Evolutionary conservation across 2,329 filamentous ascomycete genomes (phyloP).

Genomic region (Alternaria ventricosa): DNA sequence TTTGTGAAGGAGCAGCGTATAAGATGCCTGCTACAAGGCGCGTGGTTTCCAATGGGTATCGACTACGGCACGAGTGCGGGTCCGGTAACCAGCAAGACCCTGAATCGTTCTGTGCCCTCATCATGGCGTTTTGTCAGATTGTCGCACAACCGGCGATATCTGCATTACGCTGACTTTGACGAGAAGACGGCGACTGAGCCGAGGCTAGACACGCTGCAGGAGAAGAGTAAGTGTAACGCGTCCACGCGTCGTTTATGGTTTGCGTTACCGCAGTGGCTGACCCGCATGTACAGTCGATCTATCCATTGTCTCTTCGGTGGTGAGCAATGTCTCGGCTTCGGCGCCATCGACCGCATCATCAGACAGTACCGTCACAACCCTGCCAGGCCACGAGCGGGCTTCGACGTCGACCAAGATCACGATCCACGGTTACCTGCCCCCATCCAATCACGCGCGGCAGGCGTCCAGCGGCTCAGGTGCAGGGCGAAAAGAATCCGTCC

Average conservation of each 20-base stretch:
- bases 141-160: slow-evolving; percentile 86
- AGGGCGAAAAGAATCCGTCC: slow-evolving; percentile 68
- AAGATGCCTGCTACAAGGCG: slow-evolving; percentile 83
- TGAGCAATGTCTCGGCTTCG: slow-evolving; percentile 84
- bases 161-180: slow-evolving; percentile 89
- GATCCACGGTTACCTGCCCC: slow-evolving; percentile 73
- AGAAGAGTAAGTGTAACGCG: slow-evolving; percentile 66
- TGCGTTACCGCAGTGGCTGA: slow-evolving; percentile 38
- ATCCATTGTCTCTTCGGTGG: slow-evolving; percentile 85
- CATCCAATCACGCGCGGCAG: slow-evolving; percentile 38
- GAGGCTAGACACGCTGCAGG: slow-evolving; percentile 72
- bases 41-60: slow-evolving; percentile 76
- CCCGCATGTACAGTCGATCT: slow-evolving; percentile 69
- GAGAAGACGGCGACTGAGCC: slow-evolving; percentile 69
- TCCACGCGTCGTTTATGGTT: slow-evolving; percentile 11
- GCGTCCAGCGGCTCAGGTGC: slow-evolving; percentile 38
- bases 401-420: slow-evolving; percentile 80
- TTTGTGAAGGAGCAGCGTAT: slow-evolving; percentile 98
- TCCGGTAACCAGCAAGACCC: slow-evolving; percentile 51
- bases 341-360: slow-evolving; percentile 57
- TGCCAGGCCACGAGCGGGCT: slow-evolving; percentile 37
- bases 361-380: slow-evolving; percentile 55
- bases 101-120: slow-evolving; percentile 54
- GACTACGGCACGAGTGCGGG: slow-evolving; percentile 59
- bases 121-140: slow-evolving; percentile 85